Base-by-base conservation (phyloP, 169 alveolate genomes). In the Eimeria acervulina region DNA sequence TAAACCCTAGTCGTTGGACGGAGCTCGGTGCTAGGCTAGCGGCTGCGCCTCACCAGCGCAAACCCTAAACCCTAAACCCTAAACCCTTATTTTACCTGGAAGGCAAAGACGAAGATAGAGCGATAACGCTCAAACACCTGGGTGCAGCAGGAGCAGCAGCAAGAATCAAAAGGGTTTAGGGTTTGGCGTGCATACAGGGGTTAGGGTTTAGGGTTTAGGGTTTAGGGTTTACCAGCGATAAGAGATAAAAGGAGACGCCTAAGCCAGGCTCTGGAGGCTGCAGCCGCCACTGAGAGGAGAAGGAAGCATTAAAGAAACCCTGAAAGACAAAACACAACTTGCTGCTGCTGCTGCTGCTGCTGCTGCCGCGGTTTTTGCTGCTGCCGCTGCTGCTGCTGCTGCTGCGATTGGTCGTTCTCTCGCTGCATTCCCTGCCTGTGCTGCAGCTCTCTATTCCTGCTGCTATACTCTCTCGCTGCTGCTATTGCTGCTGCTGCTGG, bases 331-430 rank as follows among this genome's bases (percentile, higher is more conserved):
- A 15, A 68, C 52, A 31, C 28, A 26, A 8, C 10, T 26, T 80
- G 90, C 68, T 47, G 90, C 90, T 80, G 90, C 90, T 80, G 90
- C 90, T 23, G 90, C 68, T 80, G 90, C 68, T 47, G 90, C 70
- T 42, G 90, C 70, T 42, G 88, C 42, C 3, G 68, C 68, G 1
- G 90, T 13, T 40, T 40, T 70, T 80, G 63, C 59, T 40, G 88
- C 28, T 76, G 88, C 55, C 7, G 31, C 59, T 76, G 88, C 88
- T 36, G 88, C 59, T 76, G 88, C 59, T 76, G 81, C 42, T 70
- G 81, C 81, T 70, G 81, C 26, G 7, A 40, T 23, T 70, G 44
- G 51, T 70, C 10, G 44, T n/a, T 28, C 28, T 10, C 26, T 4
- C 10, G 13, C 44, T 70, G 81, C 81, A 12, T 2, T 36, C 42